Percentiles rank a stretch among this genome's conserved stretches.
Evolutionary conservation across 441 rosid genomes (phyloP).

Genomic region (Biscutella auriculata): DNA sequence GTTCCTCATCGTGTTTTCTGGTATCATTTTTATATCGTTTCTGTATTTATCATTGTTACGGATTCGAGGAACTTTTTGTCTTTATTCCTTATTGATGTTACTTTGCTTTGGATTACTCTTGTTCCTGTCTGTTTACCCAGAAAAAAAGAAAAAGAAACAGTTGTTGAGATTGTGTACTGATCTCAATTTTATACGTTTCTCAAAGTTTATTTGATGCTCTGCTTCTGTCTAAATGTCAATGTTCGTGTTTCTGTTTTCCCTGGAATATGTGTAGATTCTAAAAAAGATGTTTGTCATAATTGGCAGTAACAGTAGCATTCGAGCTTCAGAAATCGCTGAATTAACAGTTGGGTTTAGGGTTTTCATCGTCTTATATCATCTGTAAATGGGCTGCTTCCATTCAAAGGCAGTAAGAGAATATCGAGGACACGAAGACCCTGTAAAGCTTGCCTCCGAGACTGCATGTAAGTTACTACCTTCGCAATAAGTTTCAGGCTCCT

Average conservation of each 20-base stretch:
- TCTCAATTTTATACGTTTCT: neutral
- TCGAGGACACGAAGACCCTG: constrained; percentile 77
- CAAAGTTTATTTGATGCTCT: neutral
- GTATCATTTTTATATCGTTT: neutral
- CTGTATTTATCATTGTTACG: neutral
- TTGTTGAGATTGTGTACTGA: neutral
- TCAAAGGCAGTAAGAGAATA: constrained; percentile 57
- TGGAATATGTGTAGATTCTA: neutral
- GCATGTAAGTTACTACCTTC: constrained; percentile 54
- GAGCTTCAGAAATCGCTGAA: neutral
- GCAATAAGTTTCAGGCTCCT: neutral
- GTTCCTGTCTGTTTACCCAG: neutral
- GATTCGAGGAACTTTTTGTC: neutral
- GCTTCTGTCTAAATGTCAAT: neutral
- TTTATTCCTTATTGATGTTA: neutral
- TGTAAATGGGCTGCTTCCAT: constrained; percentile 88
- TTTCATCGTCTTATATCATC: neutral
- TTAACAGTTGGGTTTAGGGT: neutral
- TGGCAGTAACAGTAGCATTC: constrained; percentile 16
- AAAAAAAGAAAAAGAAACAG: neutral
- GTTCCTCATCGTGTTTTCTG: neutral
- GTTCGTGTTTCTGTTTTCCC: neutral
- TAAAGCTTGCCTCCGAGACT: constrained; percentile 74
- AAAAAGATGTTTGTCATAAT: neutral
- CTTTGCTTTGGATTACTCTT: constrained; percentile 11